phyloP scores from a whole-genome alignment of 805 yeast genomes.

The Yarrowia keelungensis region DNA sequence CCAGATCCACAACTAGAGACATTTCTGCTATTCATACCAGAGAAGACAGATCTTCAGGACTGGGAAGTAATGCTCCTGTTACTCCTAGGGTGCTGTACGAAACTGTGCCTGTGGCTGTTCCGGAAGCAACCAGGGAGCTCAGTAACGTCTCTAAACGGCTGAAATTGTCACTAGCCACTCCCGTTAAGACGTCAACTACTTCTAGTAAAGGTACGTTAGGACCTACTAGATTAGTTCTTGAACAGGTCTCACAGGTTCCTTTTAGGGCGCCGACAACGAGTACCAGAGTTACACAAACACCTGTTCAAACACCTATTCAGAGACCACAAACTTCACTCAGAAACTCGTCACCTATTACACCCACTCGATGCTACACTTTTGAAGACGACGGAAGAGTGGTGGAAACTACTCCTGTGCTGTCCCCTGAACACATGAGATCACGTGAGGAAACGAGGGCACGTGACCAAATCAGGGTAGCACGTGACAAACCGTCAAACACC shows the following conservation, averaged over 20 bases:
- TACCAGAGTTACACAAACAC: not conserved
- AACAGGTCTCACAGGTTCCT: slow-evolving; percentile 1
- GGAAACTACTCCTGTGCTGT: not conserved
- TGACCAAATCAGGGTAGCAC: not conserved
- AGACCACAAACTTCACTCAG: not conserved
- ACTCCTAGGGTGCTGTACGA: slow-evolving; percentile 5
- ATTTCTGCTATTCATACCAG: slow-evolving; percentile 35
- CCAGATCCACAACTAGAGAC: slow-evolving; percentile 40
- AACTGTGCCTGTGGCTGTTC: not conserved
- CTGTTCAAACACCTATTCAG: no score
- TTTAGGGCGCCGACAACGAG: not conserved
- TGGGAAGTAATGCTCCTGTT: not conserved
- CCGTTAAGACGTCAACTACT: not conserved
- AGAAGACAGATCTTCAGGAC: not conserved
- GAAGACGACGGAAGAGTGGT: slow-evolving; percentile 2
- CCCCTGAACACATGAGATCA: not conserved
- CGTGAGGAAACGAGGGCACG: not conserved
- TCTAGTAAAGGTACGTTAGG: not conserved
- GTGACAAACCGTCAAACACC: not conserved
- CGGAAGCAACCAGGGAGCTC: not conserved
- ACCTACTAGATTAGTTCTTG: slow-evolving; percentile 8
- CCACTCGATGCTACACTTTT: not conserved
- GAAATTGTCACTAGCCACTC: slow-evolving; percentile 12
- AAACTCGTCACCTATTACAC: not conserved
- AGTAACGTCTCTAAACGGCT: slow-evolving; percentile 12